Base-by-base conservation (phyloP, 2,329 filamentous ascomycete genomes). In the Scedosporium apiospermum region DNA sequence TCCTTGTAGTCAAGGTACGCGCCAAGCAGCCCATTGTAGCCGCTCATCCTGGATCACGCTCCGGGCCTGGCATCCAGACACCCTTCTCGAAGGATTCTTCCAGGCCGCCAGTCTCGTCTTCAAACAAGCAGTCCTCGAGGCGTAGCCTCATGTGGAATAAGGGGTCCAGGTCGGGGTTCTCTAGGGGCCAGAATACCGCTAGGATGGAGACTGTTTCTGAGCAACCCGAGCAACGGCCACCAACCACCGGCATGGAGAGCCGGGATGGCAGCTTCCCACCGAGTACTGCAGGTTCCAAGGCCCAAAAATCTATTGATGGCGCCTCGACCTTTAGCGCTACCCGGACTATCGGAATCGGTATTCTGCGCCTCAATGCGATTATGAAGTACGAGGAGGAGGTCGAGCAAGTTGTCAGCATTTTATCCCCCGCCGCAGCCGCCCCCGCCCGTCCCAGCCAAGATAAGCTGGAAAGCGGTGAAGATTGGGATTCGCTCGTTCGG, bases 1-100 rank as follows among this genome's bases (percentile, higher is more conserved):
- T 90, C 71, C 80, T 99, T 1, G 87, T 97, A 3, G 88, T 95
- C 66, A 91, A 90, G 68, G 84, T 97, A 6, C 82, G 91, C 58
- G 82, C 86, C 3, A 74, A 78, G 0, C 81, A 85, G 63, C 80
- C 82, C 58, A 74, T 85, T 4, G 65, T 76, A 12, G 66, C 72
- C 5, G 63, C 65, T 3, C 81, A 82, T 64, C 80, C 83, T 1
- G 70, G 74, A 6, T 85, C 83, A 3, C 78, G 82, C 60, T 79
- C 81, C 6, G 82, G 82, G 21, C 75, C 78, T 0, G 75, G 75
- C 12, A 73, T 74, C 2, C 76, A 79, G 42, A 72, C 70, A 30
- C 68, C 73, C 9, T 76, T 73, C 58, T 71, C 76, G 1, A 80
- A 77, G 62, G 80, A 84, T 4, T 60, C 64, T 18, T 65, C 72